Percentiles rank a stretch among this genome's conserved stretches.
These are phyloP conservation scores for Pulveroboletus sp. DNA, from an alignment of 768 basidiomycete genomes.

Conservation along the genomic window DNA sequence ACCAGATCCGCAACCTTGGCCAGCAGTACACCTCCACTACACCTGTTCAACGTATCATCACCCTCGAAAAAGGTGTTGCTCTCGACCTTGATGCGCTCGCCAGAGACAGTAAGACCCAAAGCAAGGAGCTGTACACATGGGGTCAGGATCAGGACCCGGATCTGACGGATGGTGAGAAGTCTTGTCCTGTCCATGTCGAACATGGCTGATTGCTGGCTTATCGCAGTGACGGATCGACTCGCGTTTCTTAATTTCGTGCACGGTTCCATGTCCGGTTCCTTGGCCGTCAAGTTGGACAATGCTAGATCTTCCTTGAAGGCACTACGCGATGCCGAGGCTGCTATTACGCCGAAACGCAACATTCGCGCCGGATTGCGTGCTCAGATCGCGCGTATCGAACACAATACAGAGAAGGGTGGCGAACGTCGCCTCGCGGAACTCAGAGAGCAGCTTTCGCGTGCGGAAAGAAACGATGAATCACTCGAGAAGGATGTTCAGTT, in stretches of 20 bases:
- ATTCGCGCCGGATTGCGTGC: conserved; percentile 52
- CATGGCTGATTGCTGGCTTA: neutral
- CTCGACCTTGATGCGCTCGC: conserved; percentile 69
- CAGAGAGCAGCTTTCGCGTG: conserved; percentile 63
- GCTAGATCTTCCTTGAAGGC: conserved; percentile 69
- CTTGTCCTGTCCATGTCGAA: conserved; percentile 2
- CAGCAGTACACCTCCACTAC: conserved; percentile 72
- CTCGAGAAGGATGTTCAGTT: conserved; percentile 71
- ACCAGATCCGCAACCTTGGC: conserved; percentile 70
- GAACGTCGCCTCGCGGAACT: conserved; percentile 73
- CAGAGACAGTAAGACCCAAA: conserved; percentile 66
- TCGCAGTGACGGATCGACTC: conserved; percentile 71
- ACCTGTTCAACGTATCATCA: conserved; percentile 77
- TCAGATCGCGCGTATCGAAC: conserved; percentile 66
- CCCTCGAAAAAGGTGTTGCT: conserved; percentile 72
- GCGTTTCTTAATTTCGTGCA: conserved; percentile 80
- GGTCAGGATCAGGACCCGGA: conserved; percentile 71
- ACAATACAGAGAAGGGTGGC: conserved; percentile 58
- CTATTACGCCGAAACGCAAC: conserved; percentile 59
- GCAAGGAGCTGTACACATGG: conserved; percentile 87
- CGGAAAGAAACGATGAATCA: conserved; percentile 58
- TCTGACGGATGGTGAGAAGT: conserved; percentile 67
- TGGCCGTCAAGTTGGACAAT: conserved; percentile 60
- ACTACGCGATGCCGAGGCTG: conserved; percentile 67
- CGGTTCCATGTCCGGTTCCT: conserved; percentile 59